Evolutionary conservation across 345 rosid species (phyloP), one percentile per base, ranked within the genome.

Genomic region (Melaleuca alternifolia): DNA sequence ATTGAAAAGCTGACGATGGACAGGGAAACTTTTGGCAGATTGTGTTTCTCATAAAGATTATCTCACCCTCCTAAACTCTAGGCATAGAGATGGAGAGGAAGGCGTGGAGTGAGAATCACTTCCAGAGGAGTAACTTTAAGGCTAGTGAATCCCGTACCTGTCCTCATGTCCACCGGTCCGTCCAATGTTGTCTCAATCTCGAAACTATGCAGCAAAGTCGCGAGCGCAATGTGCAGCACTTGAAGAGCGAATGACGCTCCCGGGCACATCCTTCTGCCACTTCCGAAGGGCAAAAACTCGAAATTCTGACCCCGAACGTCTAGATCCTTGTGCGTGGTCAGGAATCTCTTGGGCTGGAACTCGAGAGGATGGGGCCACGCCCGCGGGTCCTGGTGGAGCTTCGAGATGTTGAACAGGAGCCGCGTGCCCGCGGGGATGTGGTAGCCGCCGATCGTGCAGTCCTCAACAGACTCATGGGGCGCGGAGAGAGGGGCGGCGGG

Each of bases 231-330:
- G 28, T 77, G 82, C 89, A 85, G 21, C 6, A 86, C 84, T 23
- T 88, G 91, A 51, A 90, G 85, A 1, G 90, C 91, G 23, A 88
- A 76, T 1, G 90, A 84, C 7, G 86, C 12, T 11, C 90, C 91
- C 1, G 91, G 92, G 10, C 93, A 90, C 65, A 87, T 87, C 77
- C 91, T 88, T 33, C 92, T 85, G 8, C 93, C 90, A 30, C 91
- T 82, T 10, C 92, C 59, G 37, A 90, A 90, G 0, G 91, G 92
- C 10, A 90, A 82, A 28, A 52, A 75, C 53, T 89, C 90, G 24
- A 84, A 86, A 57, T 87, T 62, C 21, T 90, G 85, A 1, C 92
- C 91, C 23, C 18, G 86, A 0, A 89, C 83, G 41, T 89, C 91
- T 3, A 90, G 4, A 33, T 87, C 83, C 54, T 87, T 90, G 10